Conservation (phyloP, 345 rosid genomes). For the Eucalyptus dawsonii region DNA sequence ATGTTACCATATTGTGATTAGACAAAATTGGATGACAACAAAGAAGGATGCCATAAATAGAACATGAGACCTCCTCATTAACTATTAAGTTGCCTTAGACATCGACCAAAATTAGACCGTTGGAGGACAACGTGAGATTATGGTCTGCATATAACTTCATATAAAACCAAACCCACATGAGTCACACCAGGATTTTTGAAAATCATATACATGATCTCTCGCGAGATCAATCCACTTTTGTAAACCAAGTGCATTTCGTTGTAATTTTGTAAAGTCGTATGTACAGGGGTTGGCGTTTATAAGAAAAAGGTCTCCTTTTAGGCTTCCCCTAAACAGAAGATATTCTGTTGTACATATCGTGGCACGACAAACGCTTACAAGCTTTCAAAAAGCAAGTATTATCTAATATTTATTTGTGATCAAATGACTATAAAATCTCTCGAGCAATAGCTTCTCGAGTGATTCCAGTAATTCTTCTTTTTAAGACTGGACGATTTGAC, state of each 20-base stretch:
- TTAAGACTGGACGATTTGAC: not conserved
- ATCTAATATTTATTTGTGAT: not conserved
- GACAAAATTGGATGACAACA: not conserved
- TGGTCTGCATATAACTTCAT: not conserved
- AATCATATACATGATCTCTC: not conserved
- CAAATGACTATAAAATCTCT: not conserved
- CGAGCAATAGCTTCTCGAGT: not conserved
- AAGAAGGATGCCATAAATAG: not conserved
- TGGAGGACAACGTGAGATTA: not conserved
- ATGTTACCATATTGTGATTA: not conserved
- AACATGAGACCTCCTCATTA: not conserved
- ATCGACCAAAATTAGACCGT: not conserved
- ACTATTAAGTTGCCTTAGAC: not conserved
- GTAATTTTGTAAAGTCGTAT: not conserved
- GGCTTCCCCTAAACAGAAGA: too few species aligned
- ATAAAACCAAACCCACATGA: not conserved
- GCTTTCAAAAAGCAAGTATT: not conserved
- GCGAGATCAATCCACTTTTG: not conserved
- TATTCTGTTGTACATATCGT: rapidly evolving
- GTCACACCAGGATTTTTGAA: not conserved
- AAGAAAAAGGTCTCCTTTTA: not conserved
- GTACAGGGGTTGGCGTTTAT: not conserved
- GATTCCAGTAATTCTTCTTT: not conserved
- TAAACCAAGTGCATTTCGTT: not conserved
- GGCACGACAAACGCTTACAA: not conserved